phyloP scores from a whole-genome alignment of 2,329 filamentous ascomycete species.

The Setomelanomma holmii region DNA sequence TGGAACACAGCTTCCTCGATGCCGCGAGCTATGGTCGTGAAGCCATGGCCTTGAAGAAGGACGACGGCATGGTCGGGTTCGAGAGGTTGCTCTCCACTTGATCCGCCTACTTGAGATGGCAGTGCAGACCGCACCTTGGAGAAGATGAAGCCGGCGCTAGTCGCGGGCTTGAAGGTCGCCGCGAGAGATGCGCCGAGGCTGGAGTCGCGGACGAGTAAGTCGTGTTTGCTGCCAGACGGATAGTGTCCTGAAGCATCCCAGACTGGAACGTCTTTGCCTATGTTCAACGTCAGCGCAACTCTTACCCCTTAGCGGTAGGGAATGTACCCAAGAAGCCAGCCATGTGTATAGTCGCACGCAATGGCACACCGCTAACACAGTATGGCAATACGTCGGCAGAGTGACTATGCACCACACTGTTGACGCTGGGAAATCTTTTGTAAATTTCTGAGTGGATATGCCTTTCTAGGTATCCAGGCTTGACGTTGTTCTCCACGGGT shows the following conservation, averaged over 20 bases:
- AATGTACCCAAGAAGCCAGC: constrained; percentile 51
- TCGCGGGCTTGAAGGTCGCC: constrained; percentile 46
- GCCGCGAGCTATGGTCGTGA: constrained; percentile 50
- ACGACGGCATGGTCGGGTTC: constrained; percentile 47
- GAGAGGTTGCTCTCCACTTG: constrained; percentile 34
- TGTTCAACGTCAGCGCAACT: background rate
- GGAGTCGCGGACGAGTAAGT: constrained; percentile 44
- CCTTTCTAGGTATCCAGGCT: constrained; percentile 50
- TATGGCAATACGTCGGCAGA: constrained; percentile 53
- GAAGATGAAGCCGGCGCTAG: constrained; percentile 47
- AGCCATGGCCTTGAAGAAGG: constrained; percentile 55
- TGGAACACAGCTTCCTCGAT: constrained; percentile 57
- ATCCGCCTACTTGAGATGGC: constrained; percentile 41
- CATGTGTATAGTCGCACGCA: constrained; percentile 51
- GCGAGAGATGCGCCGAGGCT: constrained; percentile 46
- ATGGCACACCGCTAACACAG: constrained; percentile 49
- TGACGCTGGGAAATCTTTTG: constrained; percentile 53
- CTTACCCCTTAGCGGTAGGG: background rate
- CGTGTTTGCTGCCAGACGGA: constrained; percentile 37
- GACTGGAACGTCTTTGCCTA: constrained; percentile 45
- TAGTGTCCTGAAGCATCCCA: constrained; percentile 45
- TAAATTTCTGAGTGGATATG: constrained; percentile 57
- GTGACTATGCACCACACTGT: constrained; percentile 55
- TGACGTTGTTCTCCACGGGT: constrained; percentile 43
- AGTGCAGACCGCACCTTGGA: constrained; percentile 47